Conservation (phyloP, 2,329 filamentous ascomycete species). For the Rutstroemia sp. region DNA sequence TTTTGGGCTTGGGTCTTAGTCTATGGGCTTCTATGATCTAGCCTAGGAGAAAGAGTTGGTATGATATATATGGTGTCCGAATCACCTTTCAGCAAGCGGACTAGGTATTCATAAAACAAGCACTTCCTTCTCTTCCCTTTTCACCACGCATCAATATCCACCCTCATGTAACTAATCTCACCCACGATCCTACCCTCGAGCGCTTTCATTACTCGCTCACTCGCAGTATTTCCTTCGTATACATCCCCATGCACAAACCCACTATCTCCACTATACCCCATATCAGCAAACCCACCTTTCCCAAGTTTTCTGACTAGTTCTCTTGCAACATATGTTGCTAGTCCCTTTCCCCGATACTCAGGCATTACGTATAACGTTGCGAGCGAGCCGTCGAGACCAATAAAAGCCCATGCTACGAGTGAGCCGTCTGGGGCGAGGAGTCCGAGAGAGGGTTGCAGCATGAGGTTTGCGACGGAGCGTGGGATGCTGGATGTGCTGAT, state of each 20-base stretch:
- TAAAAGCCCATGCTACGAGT: conserved; percentile 25
- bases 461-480: conserved; percentile 19
- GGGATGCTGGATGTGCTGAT: conserved; percentile 24
- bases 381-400: conserved; percentile 24
- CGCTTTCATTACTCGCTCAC: conserved; percentile 26
- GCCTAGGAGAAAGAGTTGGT: too few species aligned
- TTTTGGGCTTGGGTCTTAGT: too few species aligned
- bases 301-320: conserved; percentile 17
- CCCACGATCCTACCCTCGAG: conserved; percentile 15
- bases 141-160: conserved; percentile 21
- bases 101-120: background rate
- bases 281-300: conserved; percentile 19
- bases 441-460: conserved; percentile 20
- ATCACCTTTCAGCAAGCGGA: too few species aligned
- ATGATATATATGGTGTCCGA: too few species aligned
- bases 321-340: conserved; percentile 21
- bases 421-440: conserved; percentile 14
- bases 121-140: background rate
- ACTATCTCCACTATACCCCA: conserved; percentile 23
- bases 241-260: conserved; percentile 28
- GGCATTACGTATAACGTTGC: conserved; percentile 26
- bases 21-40: too few species aligned
- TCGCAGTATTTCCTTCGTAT: conserved; percentile 23
- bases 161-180: conserved; percentile 21
- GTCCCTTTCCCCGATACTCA: conserved; percentile 21